A percentile compares a stretch with the other conserved stretches of the same genome.
These are phyloP conservation scores for Emericellopsis atlantica DNA, from an alignment of 2,329 filamentous ascomycete species.

Conservation along the genomic window DNA sequence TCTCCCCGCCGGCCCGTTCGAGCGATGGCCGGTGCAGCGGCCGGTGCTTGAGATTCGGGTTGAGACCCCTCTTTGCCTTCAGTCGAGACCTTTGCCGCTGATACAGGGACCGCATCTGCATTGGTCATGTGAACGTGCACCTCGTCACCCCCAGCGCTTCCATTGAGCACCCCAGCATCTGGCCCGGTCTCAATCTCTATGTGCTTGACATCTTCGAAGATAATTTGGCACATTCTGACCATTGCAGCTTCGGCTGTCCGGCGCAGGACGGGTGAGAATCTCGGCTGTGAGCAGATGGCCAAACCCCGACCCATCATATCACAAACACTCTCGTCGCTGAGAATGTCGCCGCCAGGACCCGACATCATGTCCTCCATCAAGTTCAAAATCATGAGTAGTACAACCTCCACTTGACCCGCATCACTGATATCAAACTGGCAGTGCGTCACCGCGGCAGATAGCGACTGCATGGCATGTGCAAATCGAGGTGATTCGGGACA, in stretches of 20 bases:
- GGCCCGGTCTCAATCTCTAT: constrained; percentile 65
- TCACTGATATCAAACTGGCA: constrained; percentile 97
- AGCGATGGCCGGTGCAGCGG: no score
- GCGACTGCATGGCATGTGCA: constrained; percentile 80
- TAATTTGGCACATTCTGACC: constrained; percentile 98
- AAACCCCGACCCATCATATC: constrained; percentile 99
- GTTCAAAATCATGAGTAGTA: constrained; percentile 84
- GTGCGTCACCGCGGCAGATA: constrained; percentile 91
- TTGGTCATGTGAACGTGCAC: constrained; percentile 70
- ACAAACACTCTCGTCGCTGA: constrained; percentile 97
- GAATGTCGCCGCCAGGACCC: constrained; percentile 76
- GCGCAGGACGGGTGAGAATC: constrained; percentile 80
- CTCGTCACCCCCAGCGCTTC: constrained; percentile 54
- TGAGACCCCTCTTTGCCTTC: constrained; percentile 1
- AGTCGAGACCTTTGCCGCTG: background rate
- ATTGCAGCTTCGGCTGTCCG: constrained; percentile 92
- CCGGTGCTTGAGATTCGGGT: background rate
- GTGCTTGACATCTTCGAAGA: constrained; percentile 86
- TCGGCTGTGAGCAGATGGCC: constrained; percentile 90
- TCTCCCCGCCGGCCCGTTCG: background rate
- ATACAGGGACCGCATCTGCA: constrained; percentile 11
- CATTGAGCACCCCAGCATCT: constrained; percentile 52
- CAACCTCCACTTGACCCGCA: constrained; percentile 87
- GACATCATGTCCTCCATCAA: constrained; percentile 99
- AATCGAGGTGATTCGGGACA: constrained; percentile 75